A percentile compares a stretch with the other conserved stretches of the same genome.
These are phyloP conservation scores for Coniochaeta sp. DNA, from an alignment of 2,329 filamentous ascomycete genomes.

Conservation along the genomic window DNA sequence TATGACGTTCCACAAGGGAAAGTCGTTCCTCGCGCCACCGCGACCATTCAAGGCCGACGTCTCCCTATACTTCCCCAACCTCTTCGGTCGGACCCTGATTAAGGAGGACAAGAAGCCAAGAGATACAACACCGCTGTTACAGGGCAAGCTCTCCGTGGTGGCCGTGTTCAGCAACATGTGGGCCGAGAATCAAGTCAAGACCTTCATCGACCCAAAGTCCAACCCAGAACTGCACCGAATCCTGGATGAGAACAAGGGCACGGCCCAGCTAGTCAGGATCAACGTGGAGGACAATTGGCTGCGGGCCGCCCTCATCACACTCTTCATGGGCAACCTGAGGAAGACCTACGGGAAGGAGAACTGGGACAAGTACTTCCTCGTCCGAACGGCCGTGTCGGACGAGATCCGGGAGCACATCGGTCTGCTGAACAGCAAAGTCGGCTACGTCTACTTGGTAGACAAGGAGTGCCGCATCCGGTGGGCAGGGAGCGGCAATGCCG, in stretches of 20 bases:
- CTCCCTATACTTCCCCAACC: slow-evolving; percentile 89
- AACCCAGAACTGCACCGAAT: slow-evolving; percentile 65
- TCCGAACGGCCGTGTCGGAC: slow-evolving; percentile 49
- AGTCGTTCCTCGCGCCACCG: slow-evolving; percentile 81
- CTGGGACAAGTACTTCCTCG: slow-evolving; percentile 55
- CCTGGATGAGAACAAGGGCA: slow-evolving; percentile 37
- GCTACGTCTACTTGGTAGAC: slow-evolving; percentile 89
- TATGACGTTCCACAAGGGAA: slow-evolving; percentile 74
- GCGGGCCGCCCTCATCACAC: slow-evolving; percentile 49
- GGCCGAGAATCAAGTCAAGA: slow-evolving; percentile 73
- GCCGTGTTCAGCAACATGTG: slow-evolving; percentile 75
- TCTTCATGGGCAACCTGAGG: slow-evolving; percentile 49
- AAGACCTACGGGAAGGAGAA: slow-evolving; percentile 40
- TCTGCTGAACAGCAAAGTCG: slow-evolving; percentile 82
- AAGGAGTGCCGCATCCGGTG: slow-evolving; percentile 82
- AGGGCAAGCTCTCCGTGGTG: slow-evolving; percentile 69
- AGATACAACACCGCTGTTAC: slow-evolving; percentile 70
- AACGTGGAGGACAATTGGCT: slow-evolving; percentile 80
- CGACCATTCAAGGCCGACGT: slow-evolving; percentile 76
- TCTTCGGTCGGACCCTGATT: slow-evolving; percentile 70
- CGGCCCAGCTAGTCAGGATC: slow-evolving; percentile 72
- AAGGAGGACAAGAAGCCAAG: slow-evolving; percentile 40
- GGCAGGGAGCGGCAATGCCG: slow-evolving; percentile 73
- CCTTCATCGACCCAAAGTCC: slow-evolving; percentile 56
- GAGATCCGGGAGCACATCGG: slow-evolving; percentile 57